Percentiles rank a stretch among this genome's conserved stretches.
Evolutionary conservation across 371 early-diverging fungal genomes (phyloP).

Genomic region (Mortierella sp.): DNA sequence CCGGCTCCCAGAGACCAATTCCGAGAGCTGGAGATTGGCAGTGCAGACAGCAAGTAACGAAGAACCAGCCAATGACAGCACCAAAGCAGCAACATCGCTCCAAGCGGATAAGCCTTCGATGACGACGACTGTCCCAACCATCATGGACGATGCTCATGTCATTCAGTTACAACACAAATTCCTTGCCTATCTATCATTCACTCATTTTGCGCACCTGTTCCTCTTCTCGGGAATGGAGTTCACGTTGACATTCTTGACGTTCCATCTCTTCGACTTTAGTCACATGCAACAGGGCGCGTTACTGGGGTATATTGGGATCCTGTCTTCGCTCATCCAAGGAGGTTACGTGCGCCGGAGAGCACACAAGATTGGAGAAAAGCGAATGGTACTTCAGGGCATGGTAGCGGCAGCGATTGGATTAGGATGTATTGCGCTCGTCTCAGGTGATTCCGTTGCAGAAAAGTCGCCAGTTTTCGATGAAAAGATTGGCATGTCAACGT

Average conservation of each 20-base stretch:
- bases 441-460: conserved; percentile 19
- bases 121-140: background rate
- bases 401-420: conserved; percentile 76
- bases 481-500: background rate
- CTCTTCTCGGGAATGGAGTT: conserved; percentile 98
- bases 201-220: conserved; percentile 91
- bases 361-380: conserved; percentile 74
- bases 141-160: conserved; percentile 20
- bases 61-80: conserved; percentile 7
- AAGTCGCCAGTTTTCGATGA: background rate
- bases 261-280: conserved; percentile 86
- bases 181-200: conserved; percentile 65
- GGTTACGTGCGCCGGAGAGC: conserved; percentile 89
- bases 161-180: conserved; percentile 52
- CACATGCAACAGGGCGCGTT: conserved; percentile 92
- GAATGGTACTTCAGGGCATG: conserved; percentile 84
- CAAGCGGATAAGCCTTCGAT: background rate
- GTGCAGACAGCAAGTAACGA: conserved; percentile 26
- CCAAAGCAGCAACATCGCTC: background rate
- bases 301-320: conserved; percentile 88
- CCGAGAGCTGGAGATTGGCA: conserved; percentile 54
- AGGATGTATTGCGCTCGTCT: conserved; percentile 67
- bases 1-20: conserved; percentile 85
- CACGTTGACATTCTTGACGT: conserved; percentile 95
- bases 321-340: conserved; percentile 91